Evolutionary conservation across 2,329 filamentous ascomycete species (phyloP).

Genomic region (Myriosclerotinia scirpicola): DNA sequence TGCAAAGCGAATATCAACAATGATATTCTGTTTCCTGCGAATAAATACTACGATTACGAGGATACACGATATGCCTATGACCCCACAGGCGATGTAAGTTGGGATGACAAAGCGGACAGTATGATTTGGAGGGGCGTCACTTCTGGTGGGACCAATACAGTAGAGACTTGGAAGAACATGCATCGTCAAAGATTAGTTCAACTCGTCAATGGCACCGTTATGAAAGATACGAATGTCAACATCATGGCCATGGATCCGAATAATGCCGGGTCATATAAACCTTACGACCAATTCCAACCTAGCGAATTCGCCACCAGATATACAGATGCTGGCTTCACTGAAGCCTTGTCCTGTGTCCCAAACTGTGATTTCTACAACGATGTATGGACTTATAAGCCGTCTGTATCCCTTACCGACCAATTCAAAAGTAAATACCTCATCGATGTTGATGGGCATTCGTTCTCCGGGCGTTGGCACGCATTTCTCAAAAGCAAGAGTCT

Average conservation of each 20-base stretch:
- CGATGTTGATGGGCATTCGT: slow-evolving; percentile 75
- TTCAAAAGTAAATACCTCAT: slow-evolving; percentile 67
- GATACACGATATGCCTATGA: slow-evolving; percentile 61
- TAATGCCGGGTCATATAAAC: slow-evolving; percentile 45
- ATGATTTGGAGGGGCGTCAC: slow-evolving; percentile 66
- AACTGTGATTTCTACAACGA: slow-evolving; percentile 49
- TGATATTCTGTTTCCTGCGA: slow-evolving; percentile 63
- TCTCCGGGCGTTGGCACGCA: slow-evolving; percentile 66
- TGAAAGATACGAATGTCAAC: slow-evolving; percentile 44
- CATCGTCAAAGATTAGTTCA: slow-evolving; percentile 58
- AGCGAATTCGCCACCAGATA: slow-evolving; percentile 39
- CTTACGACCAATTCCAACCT: slow-evolving; percentile 46
- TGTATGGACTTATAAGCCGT: slow-evolving; percentile 50
- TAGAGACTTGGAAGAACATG: slow-evolving; percentile 54
- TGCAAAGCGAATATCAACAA: slow-evolving; percentile 63
- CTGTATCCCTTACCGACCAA: slow-evolving; percentile 56
- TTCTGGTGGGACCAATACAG: slow-evolving; percentile 55
- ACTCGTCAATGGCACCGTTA: slow-evolving; percentile 53
- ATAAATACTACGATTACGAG: slow-evolving; percentile 58
- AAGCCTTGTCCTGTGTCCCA: slow-evolving; percentile 48
- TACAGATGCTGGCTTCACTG: slow-evolving; percentile 43
- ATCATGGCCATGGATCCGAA: slow-evolving; percentile 41
- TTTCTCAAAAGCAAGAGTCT: slow-evolving; percentile 69
- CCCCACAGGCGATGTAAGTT: slow-evolving; percentile 53
- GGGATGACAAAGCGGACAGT: slow-evolving; percentile 56